A percentile compares a stretch with the other conserved stretches of the same genome.
These are phyloP conservation scores for Thermomyces lanuginosus DNA, from an alignment of 2,329 filamentous ascomycete genomes.

Conservation along the genomic window DNA sequence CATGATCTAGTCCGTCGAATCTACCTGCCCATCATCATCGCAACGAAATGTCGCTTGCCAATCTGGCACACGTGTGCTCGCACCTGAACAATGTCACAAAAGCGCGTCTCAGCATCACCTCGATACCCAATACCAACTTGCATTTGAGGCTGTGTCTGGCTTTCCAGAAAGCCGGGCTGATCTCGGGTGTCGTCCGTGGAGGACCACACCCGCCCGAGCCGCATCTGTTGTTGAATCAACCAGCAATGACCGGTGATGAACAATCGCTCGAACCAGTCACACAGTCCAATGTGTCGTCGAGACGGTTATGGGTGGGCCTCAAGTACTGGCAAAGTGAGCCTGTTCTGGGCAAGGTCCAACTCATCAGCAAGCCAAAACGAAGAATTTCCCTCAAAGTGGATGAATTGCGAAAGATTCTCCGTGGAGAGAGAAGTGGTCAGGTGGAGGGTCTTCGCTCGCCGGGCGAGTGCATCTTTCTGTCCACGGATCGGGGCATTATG, in stretches of 20 bases:
- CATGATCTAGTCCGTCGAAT: too few relatives aligned
- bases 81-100: constrained; percentile 80
- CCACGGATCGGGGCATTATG: constrained; percentile 59
- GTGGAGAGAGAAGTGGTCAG: constrained; percentile 50
- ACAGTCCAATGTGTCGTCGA: constrained; percentile 51
- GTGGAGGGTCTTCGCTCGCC: constrained; percentile 56
- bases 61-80: constrained; percentile 67
- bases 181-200: constrained; percentile 62
- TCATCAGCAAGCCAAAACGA: constrained; percentile 60
- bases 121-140: constrained; percentile 62
- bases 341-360: constrained; percentile 49
- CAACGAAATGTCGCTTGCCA: constrained; percentile 55
- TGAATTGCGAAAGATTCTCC: constrained; percentile 47
- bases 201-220: constrained; percentile 43
- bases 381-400: constrained; percentile 48
- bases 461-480: constrained; percentile 69
- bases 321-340: constrained; percentile 80
- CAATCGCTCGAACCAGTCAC: constrained; percentile 39
- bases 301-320: constrained; percentile 72
- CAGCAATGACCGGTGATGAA: constrained; percentile 24
- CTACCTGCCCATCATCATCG: constrained; percentile 5
- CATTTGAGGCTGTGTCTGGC: constrained; percentile 61
- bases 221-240: constrained; percentile 37
- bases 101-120: constrained; percentile 71
- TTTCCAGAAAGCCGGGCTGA: constrained; percentile 66